Percentiles rank a stretch among this genome's conserved stretches.
Evolutionary conservation across 2,329 filamentous ascomycete species (phyloP).

Genomic region (Knoxdaviesia capensis): DNA sequence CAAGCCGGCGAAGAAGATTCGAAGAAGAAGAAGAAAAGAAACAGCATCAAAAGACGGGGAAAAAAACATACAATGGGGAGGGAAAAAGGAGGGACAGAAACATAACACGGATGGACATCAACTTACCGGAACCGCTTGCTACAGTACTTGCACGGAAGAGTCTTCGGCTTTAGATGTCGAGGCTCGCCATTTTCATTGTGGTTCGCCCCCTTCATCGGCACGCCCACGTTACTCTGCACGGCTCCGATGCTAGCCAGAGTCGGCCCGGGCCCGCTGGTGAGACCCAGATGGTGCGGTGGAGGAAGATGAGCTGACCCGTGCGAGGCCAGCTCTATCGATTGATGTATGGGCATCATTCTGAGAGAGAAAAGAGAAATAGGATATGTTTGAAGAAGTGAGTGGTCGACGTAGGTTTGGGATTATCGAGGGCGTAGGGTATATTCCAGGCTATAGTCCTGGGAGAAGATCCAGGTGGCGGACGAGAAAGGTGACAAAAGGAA

Average conservation of each 20-base stretch:
- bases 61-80: too few relatives aligned
- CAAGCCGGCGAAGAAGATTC: too few relatives aligned
- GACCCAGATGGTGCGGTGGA: neutral
- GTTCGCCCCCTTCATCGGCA: neutral
- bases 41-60: slow-evolving; percentile 3
- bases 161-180: slow-evolving; percentile 39
- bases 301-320: neutral
- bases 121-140: slow-evolving; percentile 41
- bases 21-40: slow-evolving; percentile 3
- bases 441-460: too few relatives aligned
- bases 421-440: too few relatives aligned
- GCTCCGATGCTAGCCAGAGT: neutral
- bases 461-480: too few relatives aligned
- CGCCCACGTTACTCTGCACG: neutral
- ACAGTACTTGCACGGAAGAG: slow-evolving; percentile 41
- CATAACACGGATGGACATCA: slow-evolving; percentile 4
- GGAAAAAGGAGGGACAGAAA: too few relatives aligned
- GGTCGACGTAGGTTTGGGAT: too few relatives aligned
- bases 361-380: too few relatives aligned
- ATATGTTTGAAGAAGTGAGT: too few relatives aligned
- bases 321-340: neutral
- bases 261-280: neutral
- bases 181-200: slow-evolving; percentile 27
- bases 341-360: neutral
- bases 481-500: too few relatives aligned